These are phyloP conservation scores for Hygrophorus pudorinus DNA, from an alignment of 768 basidiomycete species.

Conservation along the genomic window DNA sequence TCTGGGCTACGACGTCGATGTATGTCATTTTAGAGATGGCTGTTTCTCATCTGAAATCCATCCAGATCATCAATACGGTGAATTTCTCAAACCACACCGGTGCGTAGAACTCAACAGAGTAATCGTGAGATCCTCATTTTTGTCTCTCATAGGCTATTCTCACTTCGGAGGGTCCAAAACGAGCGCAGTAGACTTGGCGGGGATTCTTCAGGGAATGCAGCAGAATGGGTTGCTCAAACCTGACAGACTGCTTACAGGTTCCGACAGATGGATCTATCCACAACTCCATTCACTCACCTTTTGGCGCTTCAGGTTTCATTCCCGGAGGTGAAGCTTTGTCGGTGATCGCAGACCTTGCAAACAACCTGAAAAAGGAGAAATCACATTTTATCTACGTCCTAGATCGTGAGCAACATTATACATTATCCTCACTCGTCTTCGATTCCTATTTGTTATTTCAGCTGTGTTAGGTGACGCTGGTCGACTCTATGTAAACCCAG, in stretches of 20 bases:
- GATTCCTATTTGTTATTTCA: conserved; percentile 18
- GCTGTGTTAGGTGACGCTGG: conserved; percentile 95
- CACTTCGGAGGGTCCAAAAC: conserved; percentile 73
- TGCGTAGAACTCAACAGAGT: conserved; percentile 19
- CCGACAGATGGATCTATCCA: not conserved
- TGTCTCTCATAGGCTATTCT: conserved; percentile 59
- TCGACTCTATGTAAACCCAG: conserved; percentile 75
- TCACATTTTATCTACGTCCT: conserved; percentile 74
- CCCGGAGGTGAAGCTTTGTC: conserved; percentile 72
- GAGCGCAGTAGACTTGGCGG: conserved; percentile 62
- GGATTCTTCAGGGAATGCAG: conserved; percentile 67
- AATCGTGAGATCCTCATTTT: not conserved
- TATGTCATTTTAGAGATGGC: conserved; percentile 25
- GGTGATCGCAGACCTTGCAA: conserved; percentile 53
- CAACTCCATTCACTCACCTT: not conserved
- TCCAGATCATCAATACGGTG: conserved; percentile 79
- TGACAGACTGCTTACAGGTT: conserved; percentile 72
- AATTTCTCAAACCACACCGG: conserved; percentile 94
- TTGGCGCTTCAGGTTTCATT: conserved; percentile 59
- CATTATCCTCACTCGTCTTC: not conserved
- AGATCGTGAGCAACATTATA: conserved; percentile 57
- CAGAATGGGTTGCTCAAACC: conserved; percentile 66
- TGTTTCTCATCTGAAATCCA: conserved; percentile 3
- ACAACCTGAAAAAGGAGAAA: conserved; percentile 45
- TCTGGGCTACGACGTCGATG: conserved; percentile 94